These are phyloP conservation scores for Aspergillus fischeri DNA, from an alignment of 2,329 filamentous ascomycete species.

Conservation along the genomic window DNA sequence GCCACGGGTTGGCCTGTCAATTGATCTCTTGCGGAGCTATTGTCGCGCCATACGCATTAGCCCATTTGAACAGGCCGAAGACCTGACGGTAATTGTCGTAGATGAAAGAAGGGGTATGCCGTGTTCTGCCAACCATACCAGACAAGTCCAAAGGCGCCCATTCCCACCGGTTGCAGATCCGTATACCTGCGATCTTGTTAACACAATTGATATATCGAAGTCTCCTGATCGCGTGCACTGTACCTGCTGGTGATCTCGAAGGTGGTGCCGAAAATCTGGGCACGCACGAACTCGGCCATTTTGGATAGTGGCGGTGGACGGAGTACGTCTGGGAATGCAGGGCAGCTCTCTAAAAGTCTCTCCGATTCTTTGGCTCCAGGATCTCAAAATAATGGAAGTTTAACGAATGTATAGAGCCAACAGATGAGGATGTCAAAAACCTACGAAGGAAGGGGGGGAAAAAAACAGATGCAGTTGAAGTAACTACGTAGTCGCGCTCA, in stretches of 20 bases:
- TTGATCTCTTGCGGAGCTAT: constrained; percentile 92
- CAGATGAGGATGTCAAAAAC: constrained; percentile 1
- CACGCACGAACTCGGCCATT: constrained; percentile 99
- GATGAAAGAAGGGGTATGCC: constrained; percentile 8
- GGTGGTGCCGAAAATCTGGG: constrained; percentile 98
- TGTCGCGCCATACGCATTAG: constrained; percentile 10
- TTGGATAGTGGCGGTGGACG: constrained; percentile 35
- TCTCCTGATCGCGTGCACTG: constrained; percentile 7
- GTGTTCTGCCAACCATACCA: constrained; percentile 60
- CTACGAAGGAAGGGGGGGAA: constrained; percentile 2
- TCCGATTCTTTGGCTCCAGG: neutral
- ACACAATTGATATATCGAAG: constrained; percentile 5
- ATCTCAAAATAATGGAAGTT: neutral
- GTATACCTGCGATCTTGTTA: constrained; percentile 67
- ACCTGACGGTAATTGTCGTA: constrained; percentile 2
- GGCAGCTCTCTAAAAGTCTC: neutral
- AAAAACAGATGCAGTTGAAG: constrained; percentile 9
- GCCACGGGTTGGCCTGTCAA: constrained; percentile 95
- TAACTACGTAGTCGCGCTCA: constrained; percentile 14
- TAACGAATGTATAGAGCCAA: neutral
- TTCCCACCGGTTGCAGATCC: constrained; percentile 95
- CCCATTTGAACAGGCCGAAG: neutral
- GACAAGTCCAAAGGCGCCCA: constrained; percentile 97
- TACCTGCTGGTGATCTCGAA: constrained; percentile 99
- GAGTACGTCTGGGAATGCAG: constrained; percentile 9